phyloP scores from a whole-genome alignment of 345 rosid genomes.

The Pseudoturritis turrita region DNA sequence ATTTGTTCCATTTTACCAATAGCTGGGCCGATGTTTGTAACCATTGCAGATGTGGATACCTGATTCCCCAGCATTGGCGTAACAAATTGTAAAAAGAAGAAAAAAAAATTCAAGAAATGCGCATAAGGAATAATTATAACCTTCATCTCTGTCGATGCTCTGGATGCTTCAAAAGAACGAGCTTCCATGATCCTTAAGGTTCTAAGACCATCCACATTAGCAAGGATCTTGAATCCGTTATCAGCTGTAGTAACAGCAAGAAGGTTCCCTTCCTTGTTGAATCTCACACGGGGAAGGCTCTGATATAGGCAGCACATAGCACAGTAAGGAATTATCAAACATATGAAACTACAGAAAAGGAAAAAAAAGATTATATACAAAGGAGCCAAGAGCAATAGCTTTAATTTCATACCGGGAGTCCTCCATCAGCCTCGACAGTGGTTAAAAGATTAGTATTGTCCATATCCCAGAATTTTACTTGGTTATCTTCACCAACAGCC shows the following conservation, averaged over 20 bases:
- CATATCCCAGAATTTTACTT: conserved; percentile 74
- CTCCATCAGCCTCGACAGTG: conserved; percentile 66
- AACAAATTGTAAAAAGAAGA: background rate
- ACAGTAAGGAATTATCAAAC: conserved; percentile 8
- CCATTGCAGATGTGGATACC: conserved; percentile 44
- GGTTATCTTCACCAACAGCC: conserved; percentile 70
- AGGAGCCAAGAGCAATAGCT: background rate
- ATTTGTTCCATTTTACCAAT: conserved; percentile 45
- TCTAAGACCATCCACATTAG: conserved; percentile 55
- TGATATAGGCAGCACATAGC: conserved; percentile 13
- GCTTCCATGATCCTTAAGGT: conserved; percentile 44
- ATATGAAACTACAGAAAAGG: background rate
- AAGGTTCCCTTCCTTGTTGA: conserved; percentile 69
- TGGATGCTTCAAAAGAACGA: conserved; percentile 45
- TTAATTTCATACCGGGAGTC: conserved; percentile 46
- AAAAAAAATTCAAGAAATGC: background rate
- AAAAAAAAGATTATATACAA: background rate
- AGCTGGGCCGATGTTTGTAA: conserved; percentile 35
- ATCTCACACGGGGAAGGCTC: conserved; percentile 57
- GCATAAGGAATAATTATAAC: background rate
- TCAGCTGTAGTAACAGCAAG: conserved; percentile 63
- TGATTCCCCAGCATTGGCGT: conserved; percentile 9
- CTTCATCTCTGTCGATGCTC: conserved; percentile 33
- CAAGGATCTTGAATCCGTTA: conserved; percentile 58
- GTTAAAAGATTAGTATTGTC: conserved; percentile 49